phyloP scores from a whole-genome alignment of 164 flowering plant species.

The Sedum album region DNA sequence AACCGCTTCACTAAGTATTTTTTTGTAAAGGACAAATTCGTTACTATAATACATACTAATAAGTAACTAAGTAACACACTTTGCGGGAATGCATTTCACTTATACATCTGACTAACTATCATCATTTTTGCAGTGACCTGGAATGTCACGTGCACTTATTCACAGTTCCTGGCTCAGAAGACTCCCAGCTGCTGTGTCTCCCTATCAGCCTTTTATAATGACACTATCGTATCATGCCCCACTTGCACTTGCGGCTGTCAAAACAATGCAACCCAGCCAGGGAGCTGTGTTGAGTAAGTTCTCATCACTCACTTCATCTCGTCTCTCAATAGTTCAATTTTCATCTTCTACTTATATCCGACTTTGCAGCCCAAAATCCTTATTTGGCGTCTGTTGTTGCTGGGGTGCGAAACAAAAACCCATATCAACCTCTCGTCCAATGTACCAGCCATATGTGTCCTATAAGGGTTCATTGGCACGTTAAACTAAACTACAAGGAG shows the following conservation, averaged over 20 bases:
- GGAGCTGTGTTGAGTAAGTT: background rate
- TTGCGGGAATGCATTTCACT: no score
- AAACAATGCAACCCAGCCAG: constrained; percentile 15
- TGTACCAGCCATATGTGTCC: background rate
- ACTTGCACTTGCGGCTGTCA: constrained; percentile 81
- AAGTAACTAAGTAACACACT: no score
- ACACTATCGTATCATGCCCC: constrained; percentile 69
- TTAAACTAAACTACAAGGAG: background rate
- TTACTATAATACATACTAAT: no score
- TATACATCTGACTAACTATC: no score
- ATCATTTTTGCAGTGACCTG: constrained; percentile 61
- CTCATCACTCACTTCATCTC: background rate
- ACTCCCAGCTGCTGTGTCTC: constrained; percentile 89
- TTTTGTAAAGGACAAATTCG: no score
- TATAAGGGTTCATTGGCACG: constrained; percentile 1
- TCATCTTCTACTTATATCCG: background rate
- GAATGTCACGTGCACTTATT: constrained; percentile 80
- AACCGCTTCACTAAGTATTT: no score
- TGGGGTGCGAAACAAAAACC: constrained; percentile 4
- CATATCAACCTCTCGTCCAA: constrained; percentile 20
- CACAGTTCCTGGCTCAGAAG: constrained; percentile 70
- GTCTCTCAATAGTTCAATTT: background rate
- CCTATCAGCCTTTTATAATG: constrained; percentile 72
- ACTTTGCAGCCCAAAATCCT: background rate
- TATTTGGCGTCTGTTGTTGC: background rate